Conservation (phyloP, 108 stramenopile genomes). For the Seminavis robusta region DNA sequence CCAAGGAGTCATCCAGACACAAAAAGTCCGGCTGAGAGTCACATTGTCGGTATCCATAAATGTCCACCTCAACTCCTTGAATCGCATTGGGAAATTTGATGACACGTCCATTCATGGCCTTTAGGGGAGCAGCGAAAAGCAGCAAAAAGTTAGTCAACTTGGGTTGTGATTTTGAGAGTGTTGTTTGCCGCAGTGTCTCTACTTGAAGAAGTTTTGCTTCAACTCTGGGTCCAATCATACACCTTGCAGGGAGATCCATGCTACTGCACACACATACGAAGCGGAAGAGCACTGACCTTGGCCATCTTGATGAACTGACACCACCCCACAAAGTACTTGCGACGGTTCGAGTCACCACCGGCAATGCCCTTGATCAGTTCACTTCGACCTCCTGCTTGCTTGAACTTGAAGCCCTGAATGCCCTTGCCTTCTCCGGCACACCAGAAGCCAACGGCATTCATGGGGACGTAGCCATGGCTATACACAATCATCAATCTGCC, state of each 20-base stretch:
- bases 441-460: slow-evolving; percentile 71
- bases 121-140: no score
- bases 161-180: no score
- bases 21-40: slow-evolving; percentile 31
- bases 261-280: no score
- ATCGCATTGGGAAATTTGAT: slow-evolving; percentile 54
- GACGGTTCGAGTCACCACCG: slow-evolving; percentile 65
- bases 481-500: slow-evolving; percentile 58
- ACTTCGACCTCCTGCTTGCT: slow-evolving; percentile 39
- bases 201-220: no score
- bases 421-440: slow-evolving; percentile 40
- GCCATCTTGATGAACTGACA: slow-evolving; percentile 63
- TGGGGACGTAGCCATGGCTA: slow-evolving; percentile 35
- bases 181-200: no score
- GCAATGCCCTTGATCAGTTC: slow-evolving; percentile 76
- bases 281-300: no score
- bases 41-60: slow-evolving; percentile 36
- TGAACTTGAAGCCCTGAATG: slow-evolving; percentile 75
- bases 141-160: no score
- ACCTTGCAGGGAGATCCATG: no score
- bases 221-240: no score
- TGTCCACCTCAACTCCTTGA: slow-evolving; percentile 67
- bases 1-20: slow-evolving; percentile 52
- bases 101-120: slow-evolving; percentile 47
- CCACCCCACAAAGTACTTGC: slow-evolving; percentile 73